phyloP scores from a whole-genome alignment of 306 rosid species.

The Ceratonia siliqua region DNA sequence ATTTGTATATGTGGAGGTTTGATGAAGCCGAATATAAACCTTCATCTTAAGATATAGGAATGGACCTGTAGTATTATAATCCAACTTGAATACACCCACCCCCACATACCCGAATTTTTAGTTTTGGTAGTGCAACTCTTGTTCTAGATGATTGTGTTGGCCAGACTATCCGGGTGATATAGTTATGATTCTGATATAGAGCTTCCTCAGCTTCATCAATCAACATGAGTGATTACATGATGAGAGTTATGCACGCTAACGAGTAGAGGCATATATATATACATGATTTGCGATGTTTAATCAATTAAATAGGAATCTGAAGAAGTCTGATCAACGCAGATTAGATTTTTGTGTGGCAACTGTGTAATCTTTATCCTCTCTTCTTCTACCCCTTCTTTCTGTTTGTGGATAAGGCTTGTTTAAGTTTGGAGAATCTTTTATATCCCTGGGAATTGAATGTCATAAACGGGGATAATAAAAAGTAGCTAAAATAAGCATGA shows the following conservation, averaged over 20 bases:
- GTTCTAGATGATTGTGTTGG: not conserved
- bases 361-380: not conserved
- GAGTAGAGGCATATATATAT: not conserved
- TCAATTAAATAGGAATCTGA: not conserved
- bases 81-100: not conserved
- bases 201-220: not conserved
- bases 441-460: constrained; percentile 17
- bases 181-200: not conserved
- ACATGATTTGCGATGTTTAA: not conserved
- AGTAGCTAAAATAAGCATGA: constrained; percentile 14
- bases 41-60: not conserved
- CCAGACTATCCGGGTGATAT: not conserved
- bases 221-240: not conserved
- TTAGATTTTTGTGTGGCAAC: not conserved
- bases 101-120: not conserved
- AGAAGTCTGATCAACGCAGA: not conserved
- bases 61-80: not conserved
- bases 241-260: not conserved
- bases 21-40: not conserved
- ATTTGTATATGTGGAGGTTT: constrained; percentile 5
- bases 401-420: constrained; percentile 24
- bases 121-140: not conserved
- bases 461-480: constrained; percentile 5
- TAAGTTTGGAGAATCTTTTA: constrained; percentile 3
- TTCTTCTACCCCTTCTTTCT: not conserved